A percentile compares a stretch with the other conserved stretches of the same genome.
These are phyloP conservation scores for Fusarium mundagurra DNA, from an alignment of 2,329 filamentous ascomycete species.

Conservation along the genomic window DNA sequence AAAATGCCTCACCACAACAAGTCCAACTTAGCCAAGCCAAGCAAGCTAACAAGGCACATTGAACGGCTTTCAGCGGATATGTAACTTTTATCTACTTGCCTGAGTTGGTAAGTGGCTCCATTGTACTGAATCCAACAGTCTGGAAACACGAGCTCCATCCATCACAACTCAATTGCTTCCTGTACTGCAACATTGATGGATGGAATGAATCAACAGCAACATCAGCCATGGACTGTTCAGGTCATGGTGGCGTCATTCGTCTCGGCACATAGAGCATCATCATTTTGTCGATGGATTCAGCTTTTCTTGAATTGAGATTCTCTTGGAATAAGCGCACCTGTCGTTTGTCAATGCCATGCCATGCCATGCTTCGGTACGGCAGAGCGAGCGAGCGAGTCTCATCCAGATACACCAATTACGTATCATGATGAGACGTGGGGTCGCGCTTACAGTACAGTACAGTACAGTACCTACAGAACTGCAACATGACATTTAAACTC, in stretches of 20 bases:
- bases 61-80: slow-evolving; percentile 28
- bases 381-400: not conserved
- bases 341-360: not conserved
- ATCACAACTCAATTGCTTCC: slow-evolving; percentile 5
- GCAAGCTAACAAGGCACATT: not conserved
- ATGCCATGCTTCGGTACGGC: not conserved
- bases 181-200: not conserved
- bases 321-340: slow-evolving; percentile 24
- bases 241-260: slow-evolving; percentile 33
- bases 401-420: not conserved
- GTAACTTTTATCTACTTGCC: slow-evolving; percentile 15
- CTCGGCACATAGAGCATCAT: slow-evolving; percentile 16
- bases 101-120: slow-evolving; percentile 14
- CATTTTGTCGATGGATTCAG: not conserved
- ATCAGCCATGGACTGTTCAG: not conserved
- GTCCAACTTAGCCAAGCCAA: not conserved
- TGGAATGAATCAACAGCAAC: not conserved
- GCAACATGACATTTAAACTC: slow-evolving; percentile 14
- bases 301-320: slow-evolving; percentile 11
- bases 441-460: not conserved
- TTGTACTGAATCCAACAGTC: slow-evolving; percentile 22
- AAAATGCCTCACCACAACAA: slow-evolving; percentile 38
- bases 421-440: slow-evolving; percentile 16
- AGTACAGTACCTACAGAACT: not conserved
- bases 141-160: slow-evolving; percentile 13